Conservation (phyloP, 2,329 filamentous ascomycete species). For the Reticulascus tulasneorum region DNA sequence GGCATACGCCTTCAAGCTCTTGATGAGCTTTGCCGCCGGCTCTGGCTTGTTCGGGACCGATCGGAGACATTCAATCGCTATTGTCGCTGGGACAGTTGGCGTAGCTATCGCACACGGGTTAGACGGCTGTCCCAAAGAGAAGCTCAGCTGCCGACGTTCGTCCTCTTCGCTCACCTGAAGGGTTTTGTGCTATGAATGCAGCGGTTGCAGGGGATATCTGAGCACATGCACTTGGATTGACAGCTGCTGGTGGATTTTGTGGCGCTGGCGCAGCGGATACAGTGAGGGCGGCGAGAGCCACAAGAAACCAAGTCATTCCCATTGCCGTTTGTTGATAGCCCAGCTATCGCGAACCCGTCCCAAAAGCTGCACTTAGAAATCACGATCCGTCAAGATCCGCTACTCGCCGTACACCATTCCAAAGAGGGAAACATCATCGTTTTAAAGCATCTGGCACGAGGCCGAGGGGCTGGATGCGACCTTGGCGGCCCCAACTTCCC, state of each 20-base stretch:
- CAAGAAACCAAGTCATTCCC: too few relatives aligned
- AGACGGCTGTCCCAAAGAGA: slow-evolving; percentile 1
- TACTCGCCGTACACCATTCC: too few relatives aligned
- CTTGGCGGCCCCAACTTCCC: too few relatives aligned
- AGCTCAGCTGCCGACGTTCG: not conserved
- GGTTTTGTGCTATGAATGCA: slow-evolving; percentile 13
- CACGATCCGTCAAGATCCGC: too few relatives aligned
- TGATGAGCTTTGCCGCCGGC: slow-evolving; percentile 29
- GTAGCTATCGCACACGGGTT: too few relatives aligned
- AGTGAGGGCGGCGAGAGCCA: not conserved
- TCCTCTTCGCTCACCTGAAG: slow-evolving; percentile 13
- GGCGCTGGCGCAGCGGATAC: not conserved
- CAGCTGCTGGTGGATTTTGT: too few relatives aligned
- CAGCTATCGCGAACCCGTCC: too few relatives aligned
- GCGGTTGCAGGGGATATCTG: slow-evolving; percentile 14
- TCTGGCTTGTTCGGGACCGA: slow-evolving; percentile 33
- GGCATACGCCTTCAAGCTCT: slow-evolving; percentile 35
- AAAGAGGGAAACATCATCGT: too few relatives aligned
- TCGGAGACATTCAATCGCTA: slow-evolving; percentile 33
- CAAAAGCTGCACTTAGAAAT: too few relatives aligned
- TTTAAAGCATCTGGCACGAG: too few relatives aligned
- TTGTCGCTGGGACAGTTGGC: slow-evolving; percentile 28
- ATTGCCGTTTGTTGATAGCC: too few relatives aligned
- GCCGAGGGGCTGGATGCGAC: too few relatives aligned
- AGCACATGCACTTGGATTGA: slow-evolving; percentile 19